A percentile compares a stretch with the other conserved stretches of the same genome.
Evolutionary conservation across 2,329 filamentous ascomycete genomes (phyloP).

Genomic region (Aspergillus alliaceus): DNA sequence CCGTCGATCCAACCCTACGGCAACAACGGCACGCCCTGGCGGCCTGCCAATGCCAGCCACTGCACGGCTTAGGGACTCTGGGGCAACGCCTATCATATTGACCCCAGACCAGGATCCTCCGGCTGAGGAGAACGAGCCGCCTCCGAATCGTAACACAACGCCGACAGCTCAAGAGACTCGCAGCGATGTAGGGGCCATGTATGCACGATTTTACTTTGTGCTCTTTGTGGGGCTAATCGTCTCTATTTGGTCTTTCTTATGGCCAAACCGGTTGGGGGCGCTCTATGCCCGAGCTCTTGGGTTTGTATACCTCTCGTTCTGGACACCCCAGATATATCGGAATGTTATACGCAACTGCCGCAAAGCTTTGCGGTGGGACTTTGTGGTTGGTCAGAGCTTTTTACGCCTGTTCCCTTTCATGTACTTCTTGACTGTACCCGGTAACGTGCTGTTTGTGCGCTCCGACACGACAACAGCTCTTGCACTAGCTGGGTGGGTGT

Average conservation of each 20-base stretch:
- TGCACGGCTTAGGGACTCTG: conserved; percentile 42
- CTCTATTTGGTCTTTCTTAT: conserved; percentile 59
- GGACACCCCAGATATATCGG: conserved; percentile 87
- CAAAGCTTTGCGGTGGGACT: conserved; percentile 86
- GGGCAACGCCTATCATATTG: conserved; percentile 58
- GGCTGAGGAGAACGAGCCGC: conserved; percentile 34
- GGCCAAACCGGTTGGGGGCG: conserved; percentile 53
- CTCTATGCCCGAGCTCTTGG: conserved; percentile 63
- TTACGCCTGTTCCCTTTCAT: conserved; percentile 76
- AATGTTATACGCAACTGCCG: conserved; percentile 90
- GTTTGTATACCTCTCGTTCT: conserved; percentile 82
- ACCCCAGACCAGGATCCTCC: conserved; percentile 59
- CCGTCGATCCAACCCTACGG: conserved; percentile 24
- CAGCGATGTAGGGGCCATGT: conserved; percentile 58
- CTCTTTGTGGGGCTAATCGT: conserved; percentile 59
- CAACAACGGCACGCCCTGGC: conserved; percentile 32
- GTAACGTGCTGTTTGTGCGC: conserved; percentile 79
- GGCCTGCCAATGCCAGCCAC: conserved; percentile 54
- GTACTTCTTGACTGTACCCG: conserved; percentile 77
- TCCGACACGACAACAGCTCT: conserved; percentile 66
- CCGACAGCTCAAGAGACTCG: conserved; percentile 36
- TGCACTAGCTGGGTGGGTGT: conserved; percentile 73
- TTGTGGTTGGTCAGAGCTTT: conserved; percentile 78
- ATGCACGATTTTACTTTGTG: conserved; percentile 62
- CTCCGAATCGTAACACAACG: conserved; percentile 32